Percentiles rank a stretch among this genome's conserved stretches.
phyloP scores from a whole-genome alignment of 1,284 basidiomycete species.

The Abortiporus biennis region DNA sequence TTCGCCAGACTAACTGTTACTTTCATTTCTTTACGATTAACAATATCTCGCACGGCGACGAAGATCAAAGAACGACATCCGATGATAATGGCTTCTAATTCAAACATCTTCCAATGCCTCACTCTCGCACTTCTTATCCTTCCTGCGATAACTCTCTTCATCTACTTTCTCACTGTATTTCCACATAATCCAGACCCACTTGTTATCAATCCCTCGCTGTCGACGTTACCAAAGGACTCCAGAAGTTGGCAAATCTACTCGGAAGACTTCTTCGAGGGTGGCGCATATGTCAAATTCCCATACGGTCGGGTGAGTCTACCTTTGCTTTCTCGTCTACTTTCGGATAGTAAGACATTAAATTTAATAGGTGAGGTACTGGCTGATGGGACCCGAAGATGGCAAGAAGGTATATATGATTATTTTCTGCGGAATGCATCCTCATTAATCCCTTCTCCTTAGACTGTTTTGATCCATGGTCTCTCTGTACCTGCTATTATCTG shows the following conservation, averaged over 20 bases:
- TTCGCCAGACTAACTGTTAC: too few species aligned
- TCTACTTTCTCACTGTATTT: constrained; percentile 58
- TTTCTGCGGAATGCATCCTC: background rate
- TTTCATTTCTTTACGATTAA: too few species aligned
- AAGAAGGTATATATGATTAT: constrained; percentile 42
- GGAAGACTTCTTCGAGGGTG: constrained; percentile 58
- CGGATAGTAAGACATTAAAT: constrained; percentile 9
- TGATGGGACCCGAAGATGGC: constrained; percentile 64
- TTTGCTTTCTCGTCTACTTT: constrained; percentile 7
- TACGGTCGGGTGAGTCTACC: constrained; percentile 42
- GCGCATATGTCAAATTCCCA: constrained; percentile 58
- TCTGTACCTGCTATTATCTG: constrained; percentile 71
- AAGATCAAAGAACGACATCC: too few species aligned
- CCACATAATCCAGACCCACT: constrained; percentile 48
- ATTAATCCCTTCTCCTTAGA: too few species aligned
- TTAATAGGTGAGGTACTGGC: constrained; percentile 65
- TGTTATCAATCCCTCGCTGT: constrained; percentile 49
- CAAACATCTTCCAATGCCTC: constrained; percentile 40
- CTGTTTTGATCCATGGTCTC: constrained; percentile 74
- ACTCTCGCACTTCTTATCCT: constrained; percentile 51
- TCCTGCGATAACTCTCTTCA: constrained; percentile 49
- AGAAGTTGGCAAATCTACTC: constrained; percentile 66
- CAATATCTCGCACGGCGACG: too few species aligned
- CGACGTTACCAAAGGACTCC: constrained; percentile 44
- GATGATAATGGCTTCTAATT: constrained; percentile 21